phyloP scores from a whole-genome alignment of 1,284 basidiomycete species.

The Trichosporon inkin region DNA sequence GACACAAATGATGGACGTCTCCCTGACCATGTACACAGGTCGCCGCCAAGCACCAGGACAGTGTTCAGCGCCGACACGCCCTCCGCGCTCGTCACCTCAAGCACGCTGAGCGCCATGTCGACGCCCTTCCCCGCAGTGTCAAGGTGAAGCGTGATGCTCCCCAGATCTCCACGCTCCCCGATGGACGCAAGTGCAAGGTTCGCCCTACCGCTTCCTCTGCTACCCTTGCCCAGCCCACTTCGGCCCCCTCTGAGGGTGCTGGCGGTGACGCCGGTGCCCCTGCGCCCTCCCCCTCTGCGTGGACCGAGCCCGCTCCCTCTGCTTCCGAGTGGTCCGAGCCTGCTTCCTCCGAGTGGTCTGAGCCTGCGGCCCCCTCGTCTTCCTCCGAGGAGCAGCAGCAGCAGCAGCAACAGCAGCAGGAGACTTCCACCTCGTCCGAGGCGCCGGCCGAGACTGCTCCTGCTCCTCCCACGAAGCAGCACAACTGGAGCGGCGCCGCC shows the following conservation, averaged over 20 bases:
- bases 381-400: not conserved
- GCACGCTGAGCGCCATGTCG: not conserved
- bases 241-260: conserved; percentile 9
- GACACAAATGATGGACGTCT: too few relatives aligned
- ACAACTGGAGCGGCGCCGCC: not conserved
- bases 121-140: not conserved
- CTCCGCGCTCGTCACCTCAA: not conserved
- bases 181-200: conserved; percentile 46
- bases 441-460: not conserved
- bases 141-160: conserved; percentile 5
- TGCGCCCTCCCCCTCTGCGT: not conserved
- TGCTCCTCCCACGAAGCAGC: not conserved
- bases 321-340: not conserved
- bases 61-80: conserved; percentile 1
- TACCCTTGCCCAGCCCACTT: not conserved
- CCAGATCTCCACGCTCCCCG: conserved; percentile 27
- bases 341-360: not conserved
- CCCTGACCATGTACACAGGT: conserved; percentile 5
- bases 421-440: not conserved
- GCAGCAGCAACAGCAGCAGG: not conserved
- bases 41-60: conserved; percentile 6
- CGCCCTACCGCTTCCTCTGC: conserved; percentile 26
- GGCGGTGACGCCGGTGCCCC: not conserved
- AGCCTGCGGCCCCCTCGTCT: conserved; percentile 9
- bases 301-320: not conserved